These are phyloP conservation scores for Yamadazyma tumulicola DNA, from an alignment of 805 yeast genomes.

Conservation along the genomic window DNA sequence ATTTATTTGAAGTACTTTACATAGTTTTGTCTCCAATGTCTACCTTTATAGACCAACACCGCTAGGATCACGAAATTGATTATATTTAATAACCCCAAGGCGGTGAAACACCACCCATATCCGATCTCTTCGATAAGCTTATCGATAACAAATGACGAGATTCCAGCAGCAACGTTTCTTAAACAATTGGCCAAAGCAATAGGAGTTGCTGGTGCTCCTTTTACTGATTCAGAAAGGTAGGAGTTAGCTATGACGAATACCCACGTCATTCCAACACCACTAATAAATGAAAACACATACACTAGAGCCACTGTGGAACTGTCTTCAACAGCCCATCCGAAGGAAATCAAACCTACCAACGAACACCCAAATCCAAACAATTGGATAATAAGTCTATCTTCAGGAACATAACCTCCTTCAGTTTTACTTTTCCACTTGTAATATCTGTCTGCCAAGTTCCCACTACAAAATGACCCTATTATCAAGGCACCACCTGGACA, in stretches of 20 bases:
- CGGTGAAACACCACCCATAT: constrained; percentile 54
- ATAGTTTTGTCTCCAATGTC: constrained; percentile 19
- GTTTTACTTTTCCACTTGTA: constrained; percentile 10
- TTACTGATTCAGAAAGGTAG: constrained; percentile 48
- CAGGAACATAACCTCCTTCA: constrained; percentile 37
- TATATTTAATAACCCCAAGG: constrained; percentile 35
- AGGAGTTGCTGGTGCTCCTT: constrained; percentile 48
- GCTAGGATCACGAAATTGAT: constrained; percentile 15
- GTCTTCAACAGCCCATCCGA: constrained; percentile 49
- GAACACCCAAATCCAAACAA: constrained; percentile 40
- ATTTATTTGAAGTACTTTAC: no score
- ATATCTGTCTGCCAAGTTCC: constrained; percentile 41
- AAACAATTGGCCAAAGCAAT: constrained; percentile 53
- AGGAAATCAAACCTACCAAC: constrained; percentile 45
- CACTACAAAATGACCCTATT: constrained; percentile 48
- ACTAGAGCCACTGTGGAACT: constrained; percentile 17
- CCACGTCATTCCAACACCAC: constrained; percentile 56
- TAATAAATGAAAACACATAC: constrained; percentile 29
- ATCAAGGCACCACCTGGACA: constrained; percentile 53
- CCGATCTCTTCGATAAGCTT: constrained; percentile 36
- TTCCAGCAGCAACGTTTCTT: constrained; percentile 53
- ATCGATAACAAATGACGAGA: constrained; percentile 45
- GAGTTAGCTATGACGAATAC: constrained; percentile 52
- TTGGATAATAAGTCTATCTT: constrained; percentile 43
- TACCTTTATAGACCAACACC: constrained; percentile 19